Evolutionary conservation across 2,329 filamentous ascomycete species (phyloP).

Genomic region (Colletotrichum incanum): DNA sequence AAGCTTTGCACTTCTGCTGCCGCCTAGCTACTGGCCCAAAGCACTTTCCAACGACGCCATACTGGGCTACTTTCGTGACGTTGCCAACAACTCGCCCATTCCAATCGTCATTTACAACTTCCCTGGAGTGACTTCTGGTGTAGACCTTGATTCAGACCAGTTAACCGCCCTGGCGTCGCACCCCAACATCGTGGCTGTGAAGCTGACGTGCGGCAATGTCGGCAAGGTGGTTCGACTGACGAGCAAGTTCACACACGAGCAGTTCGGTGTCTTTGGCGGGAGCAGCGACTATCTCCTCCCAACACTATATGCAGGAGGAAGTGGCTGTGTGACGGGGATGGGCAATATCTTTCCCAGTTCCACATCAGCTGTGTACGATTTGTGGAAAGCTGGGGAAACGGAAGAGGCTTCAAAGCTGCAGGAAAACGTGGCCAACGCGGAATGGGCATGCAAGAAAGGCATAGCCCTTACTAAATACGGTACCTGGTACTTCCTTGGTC

Average conservation of each 20-base stretch:
- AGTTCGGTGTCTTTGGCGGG: slow-evolving; percentile 62
- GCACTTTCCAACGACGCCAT: slow-evolving; percentile 72
- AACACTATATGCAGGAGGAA: slow-evolving; percentile 56
- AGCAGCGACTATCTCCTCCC: slow-evolving; percentile 61
- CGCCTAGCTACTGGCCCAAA: slow-evolving; percentile 78
- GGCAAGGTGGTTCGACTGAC: slow-evolving; percentile 68
- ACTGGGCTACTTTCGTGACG: slow-evolving; percentile 73
- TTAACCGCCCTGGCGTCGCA: slow-evolving; percentile 63
- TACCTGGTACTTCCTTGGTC: slow-evolving; percentile 59
- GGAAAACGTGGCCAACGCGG: slow-evolving; percentile 61
- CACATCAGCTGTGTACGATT: slow-evolving; percentile 57
- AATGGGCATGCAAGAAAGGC: slow-evolving; percentile 67
- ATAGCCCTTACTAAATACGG: slow-evolving; percentile 64
- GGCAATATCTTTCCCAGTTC: slow-evolving; percentile 64
- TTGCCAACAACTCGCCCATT: slow-evolving; percentile 65
- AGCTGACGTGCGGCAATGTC: slow-evolving; percentile 67
- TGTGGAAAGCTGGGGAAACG: slow-evolving; percentile 56
- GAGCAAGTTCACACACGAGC: slow-evolving; percentile 53
- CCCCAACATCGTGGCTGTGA: slow-evolving; percentile 75
- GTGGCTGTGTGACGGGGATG: slow-evolving; percentile 62
- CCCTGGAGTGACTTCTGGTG: slow-evolving; percentile 45
- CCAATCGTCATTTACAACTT: slow-evolving; percentile 48
- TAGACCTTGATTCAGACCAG: slow-evolving; percentile 47
- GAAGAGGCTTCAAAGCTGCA: slow-evolving; percentile 59
- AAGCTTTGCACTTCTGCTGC: slow-evolving; percentile 77